These are phyloP conservation scores for Botryotinia narcissicola DNA, from an alignment of 2,329 filamentous ascomycete species.

Conservation along the genomic window DNA sequence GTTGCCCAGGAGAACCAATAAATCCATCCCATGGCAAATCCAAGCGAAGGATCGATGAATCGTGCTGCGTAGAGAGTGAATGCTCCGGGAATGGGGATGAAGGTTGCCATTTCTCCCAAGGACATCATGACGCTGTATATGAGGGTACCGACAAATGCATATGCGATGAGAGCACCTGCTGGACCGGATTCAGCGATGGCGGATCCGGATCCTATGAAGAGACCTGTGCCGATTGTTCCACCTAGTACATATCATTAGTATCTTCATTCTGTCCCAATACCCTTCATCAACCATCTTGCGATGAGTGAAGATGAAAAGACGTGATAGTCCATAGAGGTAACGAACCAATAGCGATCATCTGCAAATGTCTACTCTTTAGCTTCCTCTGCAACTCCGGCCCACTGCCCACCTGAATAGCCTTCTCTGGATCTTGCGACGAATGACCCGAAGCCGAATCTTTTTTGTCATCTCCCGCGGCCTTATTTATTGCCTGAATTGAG, in stretches of 20 bases:
- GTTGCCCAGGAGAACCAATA: constrained; percentile 80
- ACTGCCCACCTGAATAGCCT: constrained; percentile 13
- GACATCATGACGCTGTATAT: constrained; percentile 74
- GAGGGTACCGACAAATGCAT: constrained; percentile 66
- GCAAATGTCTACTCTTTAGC: constrained; percentile 59
- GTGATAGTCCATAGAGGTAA: constrained; percentile 23
- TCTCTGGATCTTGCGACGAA: constrained; percentile 18
- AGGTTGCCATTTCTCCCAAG: constrained; percentile 72
- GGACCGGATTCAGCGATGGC: constrained; percentile 64
- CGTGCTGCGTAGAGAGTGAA: constrained; percentile 75
- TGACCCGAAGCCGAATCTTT: constrained; percentile 9
- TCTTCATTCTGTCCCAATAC: not conserved
- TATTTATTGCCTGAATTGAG: constrained; percentile 1
- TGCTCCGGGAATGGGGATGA: constrained; percentile 71
- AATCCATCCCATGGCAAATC: constrained; percentile 78
- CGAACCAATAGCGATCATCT: constrained; percentile 62
- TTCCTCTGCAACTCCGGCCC: constrained; percentile 27
- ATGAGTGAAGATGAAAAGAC: not conserved
- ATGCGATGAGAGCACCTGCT: constrained; percentile 64
- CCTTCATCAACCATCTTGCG: constrained; percentile 16
- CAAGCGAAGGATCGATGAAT: constrained; percentile 69
- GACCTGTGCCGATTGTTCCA: constrained; percentile 69
- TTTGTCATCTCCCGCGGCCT: constrained; percentile 3
- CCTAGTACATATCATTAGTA: constrained; percentile 32
- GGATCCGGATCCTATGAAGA: constrained; percentile 66